Evolutionary conservation across 768 basidiomycete genomes (phyloP), one percentile per base, ranked within the genome.

Genomic region (Rhizopogon sp.): DNA sequence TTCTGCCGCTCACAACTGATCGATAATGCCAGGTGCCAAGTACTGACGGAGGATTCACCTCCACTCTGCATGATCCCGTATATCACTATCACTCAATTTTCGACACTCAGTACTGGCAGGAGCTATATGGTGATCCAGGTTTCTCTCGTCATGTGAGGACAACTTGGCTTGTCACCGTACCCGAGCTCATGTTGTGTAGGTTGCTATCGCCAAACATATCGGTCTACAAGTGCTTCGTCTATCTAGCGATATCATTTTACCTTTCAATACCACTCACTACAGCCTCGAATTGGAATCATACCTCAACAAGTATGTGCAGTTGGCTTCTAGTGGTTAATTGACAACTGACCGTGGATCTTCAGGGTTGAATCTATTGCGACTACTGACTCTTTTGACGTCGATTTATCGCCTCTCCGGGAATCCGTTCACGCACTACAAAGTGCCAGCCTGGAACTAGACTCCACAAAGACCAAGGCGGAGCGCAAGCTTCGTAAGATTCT

Each of bases 181-280:
- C 46, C 35, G 29, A 37, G 6, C 17, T 39, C 9, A 28, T 53
- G 41, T 10, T 13, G 53, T n/a, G 3, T 16, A 82, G 78, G 74
- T 79, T n/a, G 82, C 82, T n/a, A 70, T 81, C 42, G 80, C 83
- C 14, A 79, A 81, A 60, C 75, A 81, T 56, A 66, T 83, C 11
- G 84, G 85, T 20, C 66, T 87, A 33, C 71, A 79, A 59, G 66
- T 75, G 5, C 64, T 87, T n/a, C 75, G 84, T 39, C 54, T 87
- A 3, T 72, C 80, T 4, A 77, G 81, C 53, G 71, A 77, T 20
- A 65, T 85, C 43, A 64, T 87, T 17, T 71, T 87, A 20, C 86
- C 86, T 1, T 66, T 87, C 58, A 87, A 87, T 64, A 85, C 85
- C 7, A 87, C 85, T 0, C 82, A 86, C 64, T 87, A 87, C 59